phyloP scores from a whole-genome alignment of 768 basidiomycete genomes.

The Tricholoma matsutake region DNA sequence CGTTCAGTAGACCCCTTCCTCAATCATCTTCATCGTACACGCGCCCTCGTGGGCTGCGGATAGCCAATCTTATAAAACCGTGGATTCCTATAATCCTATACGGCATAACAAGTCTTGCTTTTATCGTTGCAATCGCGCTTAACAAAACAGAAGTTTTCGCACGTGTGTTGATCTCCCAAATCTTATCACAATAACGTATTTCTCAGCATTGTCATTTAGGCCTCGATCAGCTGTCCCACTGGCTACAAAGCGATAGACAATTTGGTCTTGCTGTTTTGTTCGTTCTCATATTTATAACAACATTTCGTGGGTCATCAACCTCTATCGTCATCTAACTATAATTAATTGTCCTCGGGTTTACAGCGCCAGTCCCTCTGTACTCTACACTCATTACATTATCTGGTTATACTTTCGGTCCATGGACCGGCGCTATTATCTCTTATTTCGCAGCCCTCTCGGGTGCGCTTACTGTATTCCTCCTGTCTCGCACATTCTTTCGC shows the following conservation, averaged over 20 bases:
- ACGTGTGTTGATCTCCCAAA: conserved; percentile 45
- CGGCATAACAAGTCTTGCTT: conserved; percentile 70
- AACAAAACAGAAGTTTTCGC: conserved; percentile 82
- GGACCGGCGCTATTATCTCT: conserved; percentile 81
- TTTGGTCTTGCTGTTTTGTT: conserved; percentile 81
- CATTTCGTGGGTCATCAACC: conserved; percentile 64
- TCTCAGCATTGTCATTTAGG: conserved; percentile 39
- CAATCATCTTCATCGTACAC: conserved; percentile 30
- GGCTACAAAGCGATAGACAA: conserved; percentile 68
- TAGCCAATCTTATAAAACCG: conserved; percentile 59
- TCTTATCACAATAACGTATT: not conserved
- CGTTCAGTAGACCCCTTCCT: conserved; percentile 15
- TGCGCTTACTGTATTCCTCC: conserved; percentile 77
- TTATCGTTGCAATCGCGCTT: conserved; percentile 77
- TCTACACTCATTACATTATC: conserved; percentile 91
- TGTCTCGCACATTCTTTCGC: conserved; percentile 74
- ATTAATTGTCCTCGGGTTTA: conserved; percentile 1
- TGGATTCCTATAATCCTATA: conserved; percentile 81
- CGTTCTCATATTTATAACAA: conserved; percentile 80
- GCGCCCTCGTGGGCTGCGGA: conserved; percentile 48
- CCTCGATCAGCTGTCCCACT: conserved; percentile 78
- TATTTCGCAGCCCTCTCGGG: conserved; percentile 85
- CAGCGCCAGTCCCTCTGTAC: conserved; percentile 89
- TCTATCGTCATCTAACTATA: not conserved
- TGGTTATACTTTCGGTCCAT: conserved; percentile 86